These are phyloP conservation scores for Sanghuangporus baumii DNA, from an alignment of 1,284 basidiomycete species.

Conservation along the genomic window DNA sequence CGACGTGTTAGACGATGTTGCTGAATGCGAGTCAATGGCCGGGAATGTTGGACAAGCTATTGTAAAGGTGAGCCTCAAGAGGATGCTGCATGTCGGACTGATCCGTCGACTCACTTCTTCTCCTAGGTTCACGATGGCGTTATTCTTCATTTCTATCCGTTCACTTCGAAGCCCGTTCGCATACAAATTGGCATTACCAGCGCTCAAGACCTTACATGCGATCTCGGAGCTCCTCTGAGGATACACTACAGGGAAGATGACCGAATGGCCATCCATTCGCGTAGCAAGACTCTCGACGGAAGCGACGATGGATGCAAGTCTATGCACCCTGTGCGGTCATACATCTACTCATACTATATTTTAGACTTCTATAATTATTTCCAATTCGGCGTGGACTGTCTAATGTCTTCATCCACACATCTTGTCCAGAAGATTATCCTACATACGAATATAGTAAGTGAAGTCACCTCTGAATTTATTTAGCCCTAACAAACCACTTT, in stretches of 20 bases:
- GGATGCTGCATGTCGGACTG: conserved; percentile 4
- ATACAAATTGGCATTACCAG: conserved; percentile 76
- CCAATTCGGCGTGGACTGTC: conserved; percentile 80
- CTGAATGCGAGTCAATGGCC: conserved; percentile 57
- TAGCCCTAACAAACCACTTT: background rate
- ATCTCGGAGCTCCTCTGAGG: conserved; percentile 74
- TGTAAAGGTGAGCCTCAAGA: conserved; percentile 45
- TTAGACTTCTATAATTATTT: conserved; percentile 91
- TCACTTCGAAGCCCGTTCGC: conserved; percentile 45
- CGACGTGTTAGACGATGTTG: conserved; percentile 65
- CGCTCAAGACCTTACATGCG: conserved; percentile 73
- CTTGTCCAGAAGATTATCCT: conserved; percentile 79
- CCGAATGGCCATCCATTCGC: conserved; percentile 75
- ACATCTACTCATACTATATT: conserved; percentile 32
- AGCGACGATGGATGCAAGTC: conserved; percentile 28
- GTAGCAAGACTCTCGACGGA: conserved; percentile 33
- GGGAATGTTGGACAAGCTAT: conserved; percentile 65
- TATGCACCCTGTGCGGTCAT: background rate
- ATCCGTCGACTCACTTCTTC: background rate
- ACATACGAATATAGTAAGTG: conserved; percentile 78
- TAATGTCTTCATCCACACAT: conserved; percentile 67
- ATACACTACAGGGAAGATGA: conserved; percentile 85
- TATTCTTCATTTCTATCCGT: conserved; percentile 59
- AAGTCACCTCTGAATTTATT: background rate
- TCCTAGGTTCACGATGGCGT: conserved; percentile 69